A percentile compares a stretch with the other conserved stretches of the same genome.
phyloP scores from a whole-genome alignment of 2,329 filamentous ascomycete species.

The Aspergillus novoparasiticus region DNA sequence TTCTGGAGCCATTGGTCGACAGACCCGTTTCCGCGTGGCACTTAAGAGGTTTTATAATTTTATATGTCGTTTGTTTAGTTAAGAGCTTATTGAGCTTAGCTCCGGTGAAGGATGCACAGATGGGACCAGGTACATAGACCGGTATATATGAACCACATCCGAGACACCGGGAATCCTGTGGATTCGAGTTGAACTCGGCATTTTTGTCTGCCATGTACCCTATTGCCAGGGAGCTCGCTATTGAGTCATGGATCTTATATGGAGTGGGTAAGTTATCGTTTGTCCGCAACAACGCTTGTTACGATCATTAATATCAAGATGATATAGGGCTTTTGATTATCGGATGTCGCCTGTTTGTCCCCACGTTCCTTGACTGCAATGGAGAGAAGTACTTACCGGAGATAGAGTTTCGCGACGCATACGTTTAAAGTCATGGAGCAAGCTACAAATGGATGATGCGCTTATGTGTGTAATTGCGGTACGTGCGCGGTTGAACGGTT shows the following conservation, averaged over 20 bases:
- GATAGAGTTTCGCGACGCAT: conserved; percentile 1
- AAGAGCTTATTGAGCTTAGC: neutral
- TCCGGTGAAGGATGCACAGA: neutral
- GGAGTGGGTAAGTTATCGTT: neutral
- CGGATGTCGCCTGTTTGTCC: conserved; percentile 3
- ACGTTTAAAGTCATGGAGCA: neutral
- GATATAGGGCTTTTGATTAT: conserved; percentile 1
- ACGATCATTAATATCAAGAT: neutral
- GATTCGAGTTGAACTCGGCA: neutral
- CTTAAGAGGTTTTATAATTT: neutral
- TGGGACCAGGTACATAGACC: neutral
- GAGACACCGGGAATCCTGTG: neutral
- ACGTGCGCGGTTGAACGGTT: neutral
- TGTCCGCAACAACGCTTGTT: too few species aligned
- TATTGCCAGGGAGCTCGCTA: neutral
- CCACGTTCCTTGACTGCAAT: neutral
- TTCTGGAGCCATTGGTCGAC: neutral
- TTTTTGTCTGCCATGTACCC: neutral
- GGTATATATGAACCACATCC: neutral
- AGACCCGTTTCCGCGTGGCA: neutral
- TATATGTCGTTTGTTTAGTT: neutral
- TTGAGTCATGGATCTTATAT: conserved; percentile 6
- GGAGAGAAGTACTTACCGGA: neutral
- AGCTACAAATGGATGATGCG: neutral
- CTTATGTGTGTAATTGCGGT: conserved; percentile 3